Conservation (phyloP, 2,329 filamentous ascomycete species). For the Beauveria australis region DNA sequence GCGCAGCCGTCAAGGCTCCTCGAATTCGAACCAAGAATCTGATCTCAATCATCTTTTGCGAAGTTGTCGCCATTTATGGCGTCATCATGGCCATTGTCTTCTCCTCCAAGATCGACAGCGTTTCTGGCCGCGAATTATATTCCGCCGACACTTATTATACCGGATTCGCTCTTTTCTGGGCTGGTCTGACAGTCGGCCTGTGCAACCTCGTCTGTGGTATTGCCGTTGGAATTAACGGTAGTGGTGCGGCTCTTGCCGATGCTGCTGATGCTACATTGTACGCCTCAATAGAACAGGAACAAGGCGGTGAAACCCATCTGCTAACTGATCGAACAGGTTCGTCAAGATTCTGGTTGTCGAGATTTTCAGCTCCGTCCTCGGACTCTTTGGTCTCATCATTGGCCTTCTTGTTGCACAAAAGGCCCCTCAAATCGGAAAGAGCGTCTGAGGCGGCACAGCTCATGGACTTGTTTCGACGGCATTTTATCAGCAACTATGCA, state of each 20-base stretch:
- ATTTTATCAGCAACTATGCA: background rate
- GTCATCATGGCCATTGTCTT: slow-evolving; percentile 99
- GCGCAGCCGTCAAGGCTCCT: slow-evolving; percentile 91
- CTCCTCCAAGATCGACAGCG: slow-evolving; percentile 71
- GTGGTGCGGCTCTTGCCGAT: slow-evolving; percentile 90
- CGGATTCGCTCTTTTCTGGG: slow-evolving; percentile 93
- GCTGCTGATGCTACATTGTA: slow-evolving; percentile 86
- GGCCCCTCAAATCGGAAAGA: slow-evolving; percentile 61
- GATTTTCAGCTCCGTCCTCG: slow-evolving; percentile 96
- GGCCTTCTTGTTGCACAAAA: slow-evolving; percentile 82
- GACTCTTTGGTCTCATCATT: slow-evolving; percentile 92
- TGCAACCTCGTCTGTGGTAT: slow-evolving; percentile 97
- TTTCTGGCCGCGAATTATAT: slow-evolving; percentile 57
- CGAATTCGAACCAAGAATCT: slow-evolving; percentile 99
- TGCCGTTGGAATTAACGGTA: slow-evolving; percentile 95
- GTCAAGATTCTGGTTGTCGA: slow-evolving; percentile 99
- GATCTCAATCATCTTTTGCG: slow-evolving; percentile 99
- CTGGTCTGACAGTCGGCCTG: slow-evolving; percentile 84
- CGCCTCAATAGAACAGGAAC: slow-evolving; percentile 24
- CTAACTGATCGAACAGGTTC: slow-evolving; percentile 52
- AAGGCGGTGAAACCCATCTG: slow-evolving; percentile 9
- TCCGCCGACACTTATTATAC: slow-evolving; percentile 82
- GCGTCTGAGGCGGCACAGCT: slow-evolving; percentile 12
- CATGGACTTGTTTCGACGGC: slow-evolving; percentile 7
- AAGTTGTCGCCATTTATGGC: slow-evolving; percentile 98